These are phyloP conservation scores for Penicillium concentricum DNA, from an alignment of 2,329 filamentous ascomycete genomes.

Conservation along the genomic window DNA sequence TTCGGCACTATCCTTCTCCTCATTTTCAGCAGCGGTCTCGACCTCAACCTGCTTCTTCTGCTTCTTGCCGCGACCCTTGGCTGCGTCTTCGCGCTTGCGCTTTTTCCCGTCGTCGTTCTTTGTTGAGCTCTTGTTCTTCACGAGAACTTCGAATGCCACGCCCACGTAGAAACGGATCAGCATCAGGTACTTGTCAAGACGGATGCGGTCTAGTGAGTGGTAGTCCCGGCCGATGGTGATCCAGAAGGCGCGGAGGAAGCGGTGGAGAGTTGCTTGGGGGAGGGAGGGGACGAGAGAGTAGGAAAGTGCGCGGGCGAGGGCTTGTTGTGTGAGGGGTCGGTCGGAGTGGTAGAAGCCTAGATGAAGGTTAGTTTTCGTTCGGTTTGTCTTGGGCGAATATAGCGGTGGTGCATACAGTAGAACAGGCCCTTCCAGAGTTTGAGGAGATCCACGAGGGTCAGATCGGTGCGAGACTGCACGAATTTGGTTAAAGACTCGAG, in stretches of 20 bases:
- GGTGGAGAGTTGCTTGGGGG: conserved; percentile 46
- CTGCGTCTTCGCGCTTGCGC: conserved; percentile 33
- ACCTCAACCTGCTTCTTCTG: conserved; percentile 28
- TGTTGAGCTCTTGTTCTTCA: conserved; percentile 27
- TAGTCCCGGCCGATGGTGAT: conserved; percentile 68
- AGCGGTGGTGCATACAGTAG: conserved; percentile 57
- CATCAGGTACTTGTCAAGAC: conserved; percentile 91
- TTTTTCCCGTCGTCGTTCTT: conserved; percentile 25
- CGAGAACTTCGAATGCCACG: conserved; percentile 59
- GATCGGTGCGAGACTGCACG: conserved; percentile 63
- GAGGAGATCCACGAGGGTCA: conserved; percentile 69
- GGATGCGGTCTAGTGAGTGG: conserved; percentile 68
- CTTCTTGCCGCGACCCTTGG: conserved; percentile 27
- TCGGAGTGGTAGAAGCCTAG: conserved; percentile 87
- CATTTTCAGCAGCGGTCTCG: conserved; percentile 19
- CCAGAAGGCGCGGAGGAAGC: conserved; percentile 66
- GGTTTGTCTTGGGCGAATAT: not conserved
- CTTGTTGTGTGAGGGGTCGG: conserved; percentile 81
- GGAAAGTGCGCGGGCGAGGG: conserved; percentile 74
- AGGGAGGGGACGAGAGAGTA: conserved; percentile 62
- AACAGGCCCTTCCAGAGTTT: conserved; percentile 96
- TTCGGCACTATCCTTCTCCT: conserved; percentile 19
- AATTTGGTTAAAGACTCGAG: conserved; percentile 75
- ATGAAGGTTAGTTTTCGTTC: not conserved
- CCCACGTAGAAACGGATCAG: conserved; percentile 76